Evolutionary conservation across 306 rosid species (phyloP), one percentile per base, ranked within the genome.

Genomic region (Trifolium repens): DNA sequence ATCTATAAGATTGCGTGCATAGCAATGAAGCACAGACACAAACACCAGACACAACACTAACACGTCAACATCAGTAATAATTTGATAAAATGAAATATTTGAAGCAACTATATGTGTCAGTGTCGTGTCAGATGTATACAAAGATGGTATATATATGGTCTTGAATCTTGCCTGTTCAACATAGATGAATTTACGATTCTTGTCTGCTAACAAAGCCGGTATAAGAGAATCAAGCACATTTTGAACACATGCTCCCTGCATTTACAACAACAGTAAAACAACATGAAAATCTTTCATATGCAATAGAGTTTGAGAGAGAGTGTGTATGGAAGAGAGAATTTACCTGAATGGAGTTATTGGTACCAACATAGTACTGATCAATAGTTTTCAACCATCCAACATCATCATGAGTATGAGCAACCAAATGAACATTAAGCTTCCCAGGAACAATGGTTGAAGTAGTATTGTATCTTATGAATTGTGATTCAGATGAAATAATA

Each of bases 321-420:
- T 19, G 14, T 8, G 30, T 13, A 4, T 1, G 10, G n/a, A n/a
- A 8, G 24, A 30, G 24, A 3, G 70, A 72, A 22, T 27, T 27
- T 12, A 91, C 94, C 90, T 86, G 97, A 73, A 91, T 91, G 72
- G 90, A 76, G 65, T 89, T 89, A 62, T 91, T 89, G 74, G 97
- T 86, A 75, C 97, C 96, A 14, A 91, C 91, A 53, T 91, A 91
- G 88, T 91, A 91, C 81, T 91, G 97, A 2, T 91, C 97, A 59
- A 91, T 0, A 47, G 97, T 91, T 85, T 91, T 91, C 91, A 91
- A 84, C 97, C 97, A 89, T 1, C 97, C 97, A 37, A 91, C 97
- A 74, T 91, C 97, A 6, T 91, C 96, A 17, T 91, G 97, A 57
- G 70, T 7, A 35, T 91, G 97, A 82, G 97, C 69, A 0, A 89